Evolutionary conservation across 805 yeast genomes (phyloP).

Genomic region (Wickerhamiella alocasiicola): DNA sequence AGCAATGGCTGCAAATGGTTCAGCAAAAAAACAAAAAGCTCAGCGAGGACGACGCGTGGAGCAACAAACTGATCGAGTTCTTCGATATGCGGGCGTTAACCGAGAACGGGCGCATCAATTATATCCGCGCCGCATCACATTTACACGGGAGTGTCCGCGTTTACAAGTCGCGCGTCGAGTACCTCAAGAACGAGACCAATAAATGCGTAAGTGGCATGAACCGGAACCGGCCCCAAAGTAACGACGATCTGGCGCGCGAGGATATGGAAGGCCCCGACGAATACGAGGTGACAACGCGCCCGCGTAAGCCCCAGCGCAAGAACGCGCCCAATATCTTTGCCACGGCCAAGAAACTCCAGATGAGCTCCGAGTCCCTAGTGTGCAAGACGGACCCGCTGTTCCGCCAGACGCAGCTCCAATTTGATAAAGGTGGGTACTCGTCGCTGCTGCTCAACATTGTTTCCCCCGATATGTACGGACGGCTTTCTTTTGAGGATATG

Average conservation of each 20-base stretch:
- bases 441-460: conserved; percentile 38
- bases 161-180: conserved; percentile 80
- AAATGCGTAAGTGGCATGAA: conserved; percentile 67
- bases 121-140: conserved; percentile 83
- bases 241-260: conserved; percentile 21
- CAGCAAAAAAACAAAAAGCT: conserved; percentile 57
- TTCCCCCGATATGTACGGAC: conserved; percentile 38
- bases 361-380: conserved; percentile 28
- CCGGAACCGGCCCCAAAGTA: conserved; percentile 19
- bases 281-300: conserved; percentile 14
- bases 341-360: conserved; percentile 21
- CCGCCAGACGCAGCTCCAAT: conserved; percentile 34
- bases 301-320: background rate
- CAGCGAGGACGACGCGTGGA: conserved; percentile 78
- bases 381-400: conserved; percentile 32
- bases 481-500: conserved; percentile 43
- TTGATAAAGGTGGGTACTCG: conserved; percentile 34
- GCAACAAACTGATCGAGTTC: conserved; percentile 80
- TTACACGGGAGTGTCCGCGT: conserved; percentile 91
- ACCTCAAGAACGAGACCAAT: conserved; percentile 85
- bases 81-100: conserved; percentile 71
- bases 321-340: conserved; percentile 24
- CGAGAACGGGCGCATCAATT: conserved; percentile 70
- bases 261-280: conserved; percentile 29
- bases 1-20: conserved; percentile 47